Percentiles rank a stretch among this genome's conserved stretches.
phyloP scores from a whole-genome alignment of 164 flowering plant species.

The Platanus orientalis region DNA sequence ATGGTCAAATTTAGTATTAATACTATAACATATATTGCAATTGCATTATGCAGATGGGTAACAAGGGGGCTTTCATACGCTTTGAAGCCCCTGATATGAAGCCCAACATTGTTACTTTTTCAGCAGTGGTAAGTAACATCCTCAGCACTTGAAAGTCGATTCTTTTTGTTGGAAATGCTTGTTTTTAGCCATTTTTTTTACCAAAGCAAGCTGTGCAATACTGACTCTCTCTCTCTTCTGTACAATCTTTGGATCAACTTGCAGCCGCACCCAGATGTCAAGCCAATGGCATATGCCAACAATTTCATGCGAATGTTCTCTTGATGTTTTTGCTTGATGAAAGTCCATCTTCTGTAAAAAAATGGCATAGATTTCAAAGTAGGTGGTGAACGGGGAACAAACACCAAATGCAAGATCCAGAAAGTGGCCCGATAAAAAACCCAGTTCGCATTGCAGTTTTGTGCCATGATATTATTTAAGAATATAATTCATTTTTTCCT shows the following conservation, averaged over 20 bases:
- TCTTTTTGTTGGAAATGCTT: neutral
- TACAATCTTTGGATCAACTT: too few relatives aligned
- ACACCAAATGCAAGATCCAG: constrained; percentile 7
- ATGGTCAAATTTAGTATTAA: neutral
- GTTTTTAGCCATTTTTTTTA: neutral
- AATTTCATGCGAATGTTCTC: constrained; percentile 87
- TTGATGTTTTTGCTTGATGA: constrained; percentile 17
- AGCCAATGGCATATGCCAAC: constrained; percentile 98
- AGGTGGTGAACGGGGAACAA: neutral
- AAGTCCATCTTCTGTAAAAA: neutral
- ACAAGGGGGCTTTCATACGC: constrained; percentile 93
- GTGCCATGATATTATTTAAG: neutral
- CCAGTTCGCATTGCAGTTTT: neutral
- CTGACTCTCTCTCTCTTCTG: neutral
- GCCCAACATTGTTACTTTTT: constrained; percentile 83
- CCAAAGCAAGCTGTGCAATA: neutral
- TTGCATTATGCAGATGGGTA: constrained; percentile 76
- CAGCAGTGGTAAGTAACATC: constrained; percentile 78
- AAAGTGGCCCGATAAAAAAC: neutral
- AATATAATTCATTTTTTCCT: neutral
- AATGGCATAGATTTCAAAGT: constrained; percentile 3
- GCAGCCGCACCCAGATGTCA: constrained; percentile 95
- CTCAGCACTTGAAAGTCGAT: too few relatives aligned
- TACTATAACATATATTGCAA: neutral
- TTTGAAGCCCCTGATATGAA: constrained; percentile 87